Evolutionary conservation across 2,329 filamentous ascomycete species (phyloP), one percentile per base, ranked within the genome.

Genomic region (Diaporthe velutina): DNA sequence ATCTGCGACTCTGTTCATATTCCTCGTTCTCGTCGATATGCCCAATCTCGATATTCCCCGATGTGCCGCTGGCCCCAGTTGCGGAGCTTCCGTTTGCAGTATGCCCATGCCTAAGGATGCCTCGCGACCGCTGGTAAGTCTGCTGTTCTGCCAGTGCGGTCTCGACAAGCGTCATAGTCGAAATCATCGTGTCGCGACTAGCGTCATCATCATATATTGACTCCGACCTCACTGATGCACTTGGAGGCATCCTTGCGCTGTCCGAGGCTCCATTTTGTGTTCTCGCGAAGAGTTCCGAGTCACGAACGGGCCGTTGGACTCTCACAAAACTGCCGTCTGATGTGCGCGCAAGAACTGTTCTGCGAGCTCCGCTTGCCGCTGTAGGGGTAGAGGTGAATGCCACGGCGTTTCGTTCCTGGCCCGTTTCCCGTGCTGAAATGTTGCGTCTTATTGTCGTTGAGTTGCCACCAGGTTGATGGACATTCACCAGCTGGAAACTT

Each of bases 401-500:
- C 30, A 52, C 33, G 45, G 15, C 45, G 19, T 52, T 15, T 28
- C n/a, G 45, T 17, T 25, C 22, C 13, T 25, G 13, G 61, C 42
- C 42, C 22, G 45, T 28, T 25, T 52, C 64, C 15, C 45, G 22
- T 28, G 64, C 25, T 25, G 64, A 52, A 15, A 75, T 45, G 17
- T 71, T 75, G 48, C 73, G 70, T 22, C 71, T 67, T 48, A 75
- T 71, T 8, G 73, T 66, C 10, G 73, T 55, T 22, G 74, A 22
- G n/a, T 48, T 66, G 35, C 75, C 75, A 25, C 60, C 70, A 38
- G 64, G 33, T 9, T 73, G 70, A n/a, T 42, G 48, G 42, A 76
- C 55, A 8, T 76, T 70, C 50, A 73, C 55, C 52, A 58, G 61
- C 50, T 76, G 71, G 68, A 72, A 76, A 13, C 73, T 73, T 35